These are phyloP conservation scores for Taphrina wiesneri DNA, from an alignment of 1,139 yeast genomes.

Conservation along the genomic window DNA sequence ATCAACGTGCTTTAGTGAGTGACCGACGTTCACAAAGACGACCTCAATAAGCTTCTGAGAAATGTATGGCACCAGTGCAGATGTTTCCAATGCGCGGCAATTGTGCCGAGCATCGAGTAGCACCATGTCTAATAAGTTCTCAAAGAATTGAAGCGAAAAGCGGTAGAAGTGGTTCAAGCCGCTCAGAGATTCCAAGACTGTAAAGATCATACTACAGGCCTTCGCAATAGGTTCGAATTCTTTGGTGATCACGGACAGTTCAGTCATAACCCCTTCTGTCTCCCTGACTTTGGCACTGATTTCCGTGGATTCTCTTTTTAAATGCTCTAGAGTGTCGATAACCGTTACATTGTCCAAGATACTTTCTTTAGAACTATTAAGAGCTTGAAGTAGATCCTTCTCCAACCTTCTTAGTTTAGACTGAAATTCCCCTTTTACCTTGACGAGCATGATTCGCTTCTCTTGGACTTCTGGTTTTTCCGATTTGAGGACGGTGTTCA, in stretches of 20 bases:
- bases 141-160: constrained; percentile 57
- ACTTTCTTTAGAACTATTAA: constrained; percentile 61
- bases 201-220: constrained; percentile 56
- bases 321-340: constrained; percentile 59
- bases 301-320: constrained; percentile 64
- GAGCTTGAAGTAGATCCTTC: constrained; percentile 57
- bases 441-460: constrained; percentile 56
- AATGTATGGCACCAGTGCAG: constrained; percentile 44
- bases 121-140: constrained; percentile 50
- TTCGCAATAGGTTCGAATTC: constrained; percentile 58
- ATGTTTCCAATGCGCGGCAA: constrained; percentile 32
- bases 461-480: constrained; percentile 69
- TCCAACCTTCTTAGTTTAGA: constrained; percentile 61
- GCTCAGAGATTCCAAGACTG: constrained; percentile 52
- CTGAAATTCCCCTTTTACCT: constrained; percentile 62
- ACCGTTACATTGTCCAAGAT: constrained; percentile 69
- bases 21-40: constrained; percentile 52
- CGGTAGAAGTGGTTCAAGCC: constrained; percentile 56
- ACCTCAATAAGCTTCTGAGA: constrained; percentile 51
- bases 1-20: constrained; percentile 57
- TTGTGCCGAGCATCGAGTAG: constrained; percentile 43
- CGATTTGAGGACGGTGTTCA: constrained; percentile 58
- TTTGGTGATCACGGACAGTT: constrained; percentile 54
- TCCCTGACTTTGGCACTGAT: constrained; percentile 59
- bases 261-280: constrained; percentile 56